Evolutionary conservation across 2,329 filamentous ascomycete genomes (phyloP).

Genomic region (Dothideomycetes sp.): DNA sequence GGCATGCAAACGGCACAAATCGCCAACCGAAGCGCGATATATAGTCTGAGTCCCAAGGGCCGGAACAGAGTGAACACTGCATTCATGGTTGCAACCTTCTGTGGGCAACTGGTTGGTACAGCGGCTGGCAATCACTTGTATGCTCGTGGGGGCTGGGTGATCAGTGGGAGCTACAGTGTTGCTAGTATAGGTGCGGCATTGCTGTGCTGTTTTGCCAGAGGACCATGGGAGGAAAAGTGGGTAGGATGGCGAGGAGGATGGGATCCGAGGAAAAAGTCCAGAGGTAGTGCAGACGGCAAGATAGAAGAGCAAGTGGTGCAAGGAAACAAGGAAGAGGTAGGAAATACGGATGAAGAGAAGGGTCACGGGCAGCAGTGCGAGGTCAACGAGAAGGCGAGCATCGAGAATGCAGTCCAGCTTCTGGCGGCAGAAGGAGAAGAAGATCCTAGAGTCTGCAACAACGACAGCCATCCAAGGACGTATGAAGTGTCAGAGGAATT

Average conservation of each 20-base stretch:
- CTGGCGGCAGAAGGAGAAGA: no score
- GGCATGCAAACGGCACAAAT: constrained; percentile 65
- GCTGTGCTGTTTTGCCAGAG: constrained; percentile 32
- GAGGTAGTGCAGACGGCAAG: constrained; percentile 28
- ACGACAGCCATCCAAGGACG: no score
- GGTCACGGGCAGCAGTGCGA: no score
- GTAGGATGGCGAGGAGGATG: constrained; percentile 50
- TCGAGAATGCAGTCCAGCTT: no score
- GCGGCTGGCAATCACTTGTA: constrained; percentile 44
- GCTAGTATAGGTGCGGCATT: constrained; percentile 41
- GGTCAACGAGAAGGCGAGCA: no score
- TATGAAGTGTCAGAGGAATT: no score
- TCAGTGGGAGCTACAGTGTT: constrained; percentile 45
- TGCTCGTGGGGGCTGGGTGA: constrained; percentile 44
- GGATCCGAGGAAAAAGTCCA: constrained; percentile 34
- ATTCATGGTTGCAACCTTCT: constrained; percentile 69
- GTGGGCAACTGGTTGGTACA: constrained; percentile 61
- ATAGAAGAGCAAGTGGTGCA: no score
- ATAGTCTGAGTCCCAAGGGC: constrained; percentile 57
- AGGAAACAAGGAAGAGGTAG: no score
- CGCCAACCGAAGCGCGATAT: constrained; percentile 61
- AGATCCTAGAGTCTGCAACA: no score
- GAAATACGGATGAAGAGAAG: no score
- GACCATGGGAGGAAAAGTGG: constrained; percentile 48
- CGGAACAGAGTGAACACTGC: constrained; percentile 70